These are phyloP conservation scores for Henckelia pumila DNA, from an alignment of 257 asterid genomes.

Conservation along the genomic window DNA sequence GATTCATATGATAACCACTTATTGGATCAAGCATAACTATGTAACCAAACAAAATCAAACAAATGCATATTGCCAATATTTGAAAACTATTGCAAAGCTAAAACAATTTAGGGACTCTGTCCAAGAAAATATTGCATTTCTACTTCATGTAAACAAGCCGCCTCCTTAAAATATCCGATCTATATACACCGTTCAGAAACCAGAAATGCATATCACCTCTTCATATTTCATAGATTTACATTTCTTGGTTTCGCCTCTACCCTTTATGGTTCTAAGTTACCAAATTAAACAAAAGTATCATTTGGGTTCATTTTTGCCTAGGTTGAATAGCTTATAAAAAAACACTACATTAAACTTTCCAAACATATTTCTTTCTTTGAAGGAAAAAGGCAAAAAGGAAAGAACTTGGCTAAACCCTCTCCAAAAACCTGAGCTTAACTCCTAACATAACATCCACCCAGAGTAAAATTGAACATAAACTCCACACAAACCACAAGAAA, in stretches of 20 bases:
- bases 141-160: background rate
- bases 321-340: too few species aligned
- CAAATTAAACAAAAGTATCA: background rate
- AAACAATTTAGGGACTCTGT: background rate
- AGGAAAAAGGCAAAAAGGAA: background rate
- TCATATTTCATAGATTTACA: background rate
- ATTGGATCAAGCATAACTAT: too few species aligned
- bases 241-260: background rate
- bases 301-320: too few species aligned
- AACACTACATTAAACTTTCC: background rate
- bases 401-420: background rate
- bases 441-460: background rate
- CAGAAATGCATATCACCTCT: too few species aligned
- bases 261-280: background rate
- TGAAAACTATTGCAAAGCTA: background rate
- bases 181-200: too few species aligned
- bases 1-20: too few species aligned
- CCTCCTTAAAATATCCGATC: background rate
- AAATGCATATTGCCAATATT: too few species aligned
- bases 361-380: background rate
- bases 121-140: background rate
- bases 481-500: slow-evolving; percentile 4
- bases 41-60: too few species aligned
- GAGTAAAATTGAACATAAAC: background rate
- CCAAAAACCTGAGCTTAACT: background rate